phyloP scores from a whole-genome alignment of 192 early-diverging fungal species.

The Chytriomyces hyalinus region DNA sequence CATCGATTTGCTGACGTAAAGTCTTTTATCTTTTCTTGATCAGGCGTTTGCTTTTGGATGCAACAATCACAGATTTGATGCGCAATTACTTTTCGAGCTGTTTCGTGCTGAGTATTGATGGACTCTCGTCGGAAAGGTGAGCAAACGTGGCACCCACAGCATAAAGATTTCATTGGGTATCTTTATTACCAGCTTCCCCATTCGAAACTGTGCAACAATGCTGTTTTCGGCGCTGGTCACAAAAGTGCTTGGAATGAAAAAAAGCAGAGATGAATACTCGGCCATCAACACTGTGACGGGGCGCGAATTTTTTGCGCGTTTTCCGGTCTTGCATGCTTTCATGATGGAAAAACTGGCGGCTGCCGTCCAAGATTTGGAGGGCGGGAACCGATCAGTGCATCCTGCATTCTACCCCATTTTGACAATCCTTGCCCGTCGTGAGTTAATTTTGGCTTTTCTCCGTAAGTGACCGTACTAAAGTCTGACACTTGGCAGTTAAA shows the following conservation, averaged over 20 bases:
- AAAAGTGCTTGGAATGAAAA: conserved; percentile 84
- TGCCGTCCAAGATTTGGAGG: conserved; percentile 67
- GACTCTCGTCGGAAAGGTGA: conserved; percentile 68
- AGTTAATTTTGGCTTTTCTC: conserved; percentile 23
- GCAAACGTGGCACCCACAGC: neutral
- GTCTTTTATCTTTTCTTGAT: neutral
- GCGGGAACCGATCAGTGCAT: conserved; percentile 63
- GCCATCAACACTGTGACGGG: conserved; percentile 79
- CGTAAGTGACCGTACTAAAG: neutral
- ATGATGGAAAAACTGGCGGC: conserved; percentile 74
- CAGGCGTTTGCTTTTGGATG: conserved; percentile 74
- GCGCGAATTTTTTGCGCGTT: conserved; percentile 89
- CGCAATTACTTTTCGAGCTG: conserved; percentile 78
- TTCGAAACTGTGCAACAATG: conserved; percentile 93
- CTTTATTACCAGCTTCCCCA: conserved; percentile 71
- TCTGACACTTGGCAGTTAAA: conserved; percentile 34
- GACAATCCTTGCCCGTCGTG: conserved; percentile 76
- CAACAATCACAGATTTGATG: conserved; percentile 74
- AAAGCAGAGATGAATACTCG: conserved; percentile 72
- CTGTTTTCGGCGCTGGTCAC: conserved; percentile 85
- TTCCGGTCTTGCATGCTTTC: conserved; percentile 79
- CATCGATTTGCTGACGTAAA: neutral
- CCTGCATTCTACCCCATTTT: conserved; percentile 90
- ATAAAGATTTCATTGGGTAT: neutral
- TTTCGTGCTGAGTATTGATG: conserved; percentile 77